Evolutionary conservation across 2,329 filamentous ascomycete species (phyloP).

Genomic region (Verticillium zaregamsianum): DNA sequence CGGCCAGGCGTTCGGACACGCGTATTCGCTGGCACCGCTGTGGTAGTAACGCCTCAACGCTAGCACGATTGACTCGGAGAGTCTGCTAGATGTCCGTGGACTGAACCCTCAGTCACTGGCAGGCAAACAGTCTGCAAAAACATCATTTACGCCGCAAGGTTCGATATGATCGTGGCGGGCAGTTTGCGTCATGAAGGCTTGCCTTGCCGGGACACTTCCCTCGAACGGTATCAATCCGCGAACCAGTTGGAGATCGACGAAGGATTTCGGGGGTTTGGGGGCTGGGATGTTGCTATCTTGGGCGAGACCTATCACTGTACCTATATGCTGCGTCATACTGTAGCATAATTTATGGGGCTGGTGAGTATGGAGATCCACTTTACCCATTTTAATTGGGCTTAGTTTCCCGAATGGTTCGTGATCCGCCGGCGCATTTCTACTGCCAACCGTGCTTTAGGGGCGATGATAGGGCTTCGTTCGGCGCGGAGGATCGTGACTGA

Average conservation of each 20-base stretch:
- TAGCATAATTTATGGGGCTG: neutral
- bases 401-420: neutral
- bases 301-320: neutral
- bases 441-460: neutral
- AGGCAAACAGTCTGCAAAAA: no score
- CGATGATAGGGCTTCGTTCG: neutral
- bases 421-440: neutral
- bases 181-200: neutral
- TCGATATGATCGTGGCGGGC: neutral
- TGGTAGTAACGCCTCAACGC: no score
- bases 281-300: neutral
- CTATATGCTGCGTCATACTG: neutral
- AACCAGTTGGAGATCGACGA: neutral
- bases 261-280: neutral
- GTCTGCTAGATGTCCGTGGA: no score
- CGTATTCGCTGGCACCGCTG: no score
- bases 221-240: neutral
- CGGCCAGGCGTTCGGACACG: no score
- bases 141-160: neutral
- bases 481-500: neutral
- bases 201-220: neutral
- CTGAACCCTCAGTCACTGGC: no score
- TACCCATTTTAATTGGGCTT: neutral
- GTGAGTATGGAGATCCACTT: neutral
- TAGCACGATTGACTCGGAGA: no score